phyloP scores from a whole-genome alignment of 2,329 filamentous ascomycete genomes.

The Trichoderma guizhouense region DNA sequence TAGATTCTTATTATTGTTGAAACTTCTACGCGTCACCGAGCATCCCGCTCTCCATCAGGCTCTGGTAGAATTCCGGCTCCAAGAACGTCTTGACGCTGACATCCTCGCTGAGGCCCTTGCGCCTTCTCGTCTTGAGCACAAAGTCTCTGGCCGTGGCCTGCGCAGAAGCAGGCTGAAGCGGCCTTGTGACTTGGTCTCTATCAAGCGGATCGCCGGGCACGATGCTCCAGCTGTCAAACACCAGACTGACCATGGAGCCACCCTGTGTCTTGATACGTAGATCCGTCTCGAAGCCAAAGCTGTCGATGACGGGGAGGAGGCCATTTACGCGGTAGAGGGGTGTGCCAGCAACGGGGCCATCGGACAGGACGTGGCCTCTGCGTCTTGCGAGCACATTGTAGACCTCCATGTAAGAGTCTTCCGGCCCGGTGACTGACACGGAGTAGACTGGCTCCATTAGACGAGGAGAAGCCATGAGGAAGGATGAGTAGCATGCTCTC shows the following conservation, averaged over 20 bases:
- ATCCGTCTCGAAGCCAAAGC: slow-evolving; percentile 97
- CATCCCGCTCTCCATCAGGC: slow-evolving; percentile 82
- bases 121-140: slow-evolving; percentile 87
- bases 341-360: slow-evolving; percentile 89
- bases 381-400: slow-evolving; percentile 90
- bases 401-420: slow-evolving; percentile 80
- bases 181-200: slow-evolving; percentile 74
- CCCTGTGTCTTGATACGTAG: slow-evolving; percentile 94
- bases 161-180: slow-evolving; percentile 81
- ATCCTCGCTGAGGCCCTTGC: slow-evolving; percentile 94
- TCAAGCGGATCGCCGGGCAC: slow-evolving; percentile 95
- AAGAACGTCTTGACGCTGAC: slow-evolving; percentile 94
- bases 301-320: slow-evolving; percentile 92
- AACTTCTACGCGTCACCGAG: slow-evolving; percentile 54
- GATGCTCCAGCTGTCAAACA: slow-evolving; percentile 94
- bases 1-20: background rate
- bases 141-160: slow-evolving; percentile 94
- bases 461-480: slow-evolving; percentile 92
- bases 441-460: slow-evolving; percentile 96
- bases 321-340: slow-evolving; percentile 90
- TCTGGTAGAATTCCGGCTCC: slow-evolving; percentile 89
- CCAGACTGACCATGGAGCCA: slow-evolving; percentile 81
- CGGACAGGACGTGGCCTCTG: slow-evolving; percentile 88
- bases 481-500: slow-evolving; percentile 89
- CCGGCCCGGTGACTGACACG: slow-evolving; percentile 87